Base-by-base conservation (phyloP, 495 filamentous ascomycete species). In the Aspergillus kassunensis region DNA sequence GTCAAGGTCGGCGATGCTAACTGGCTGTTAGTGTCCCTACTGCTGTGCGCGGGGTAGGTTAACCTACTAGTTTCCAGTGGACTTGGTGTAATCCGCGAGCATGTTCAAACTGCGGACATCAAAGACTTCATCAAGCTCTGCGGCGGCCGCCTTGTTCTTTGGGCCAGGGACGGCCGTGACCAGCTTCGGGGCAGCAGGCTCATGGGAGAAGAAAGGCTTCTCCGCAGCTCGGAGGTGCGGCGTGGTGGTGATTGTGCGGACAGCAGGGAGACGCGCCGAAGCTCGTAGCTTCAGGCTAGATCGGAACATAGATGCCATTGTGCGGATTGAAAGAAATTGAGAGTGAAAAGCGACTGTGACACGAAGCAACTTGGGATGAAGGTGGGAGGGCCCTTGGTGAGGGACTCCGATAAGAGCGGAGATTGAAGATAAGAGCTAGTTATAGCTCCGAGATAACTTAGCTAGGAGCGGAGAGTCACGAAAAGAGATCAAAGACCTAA, bases 31-130 rank as follows among this genome's bases (percentile, higher is more conserved):
- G 67, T 49, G 34, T 46, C 37, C 9, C 18, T 2, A 12, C 10
- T 9, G 4, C 45, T 7, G 13, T 13, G 23, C 31, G 36, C 18
- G 21, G 20, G 27, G 12, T 37, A 13, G 11, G 16, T 21, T 34
- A 11, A 53, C 74, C 31, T 74, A 79, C 76, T 83, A 84, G 70
- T 84, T 84, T 58, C 80, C 81, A 61, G 73, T 63, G 45, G 78
- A 81, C 69, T 86, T 82, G 44, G 76, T 65, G 69, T 91, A 96
- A 68, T 96, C 85, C 53, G 87, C 79, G 58, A 96, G 65, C 87
- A 96, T 91, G 77, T 96, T 97, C 77, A 96, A 72, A 71, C 85
- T 90, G 60, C 92, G 81, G 2, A 90, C 92, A 67, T 98, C 93
- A 63, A 96, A 98, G 53, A 98, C 89, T 71, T 86, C 73, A 70